phyloP scores from a whole-genome alignment of 805 yeast genomes.

The Jamesozyma hellenica region DNA sequence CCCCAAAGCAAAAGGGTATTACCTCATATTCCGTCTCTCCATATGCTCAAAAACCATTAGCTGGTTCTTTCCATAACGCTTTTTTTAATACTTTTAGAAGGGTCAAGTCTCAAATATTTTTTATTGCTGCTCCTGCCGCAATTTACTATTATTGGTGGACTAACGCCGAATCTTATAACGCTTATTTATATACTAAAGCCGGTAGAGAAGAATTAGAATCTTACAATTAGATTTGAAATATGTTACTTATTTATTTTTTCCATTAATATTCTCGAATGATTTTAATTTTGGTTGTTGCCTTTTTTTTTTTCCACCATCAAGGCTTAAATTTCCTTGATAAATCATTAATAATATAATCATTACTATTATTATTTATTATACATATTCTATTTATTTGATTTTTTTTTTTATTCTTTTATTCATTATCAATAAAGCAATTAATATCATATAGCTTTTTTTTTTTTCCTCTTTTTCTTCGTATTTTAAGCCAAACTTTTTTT shows the following conservation, averaged over 20 bases:
- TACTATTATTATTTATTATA: neutral
- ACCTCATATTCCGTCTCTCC: conserved; percentile 89
- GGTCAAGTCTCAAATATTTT: conserved; percentile 75
- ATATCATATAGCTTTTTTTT: no score
- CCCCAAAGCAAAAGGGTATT: conserved; percentile 78
- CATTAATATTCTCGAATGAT: neutral
- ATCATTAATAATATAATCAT: neutral
- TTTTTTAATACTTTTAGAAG: conserved; percentile 92
- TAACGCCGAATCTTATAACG: conserved; percentile 81
- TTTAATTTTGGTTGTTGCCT: neutral
- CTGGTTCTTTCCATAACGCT: conserved; percentile 76
- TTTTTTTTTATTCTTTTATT: neutral
- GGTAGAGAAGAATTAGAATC: conserved; percentile 86
- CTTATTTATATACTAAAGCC: conserved; percentile 90
- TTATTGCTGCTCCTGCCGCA: conserved; percentile 64
- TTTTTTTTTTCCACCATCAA: no score
- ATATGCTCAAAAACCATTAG: conserved; percentile 84
- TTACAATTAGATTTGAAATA: neutral
- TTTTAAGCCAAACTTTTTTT: conserved; percentile 1
- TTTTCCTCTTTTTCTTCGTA: no score
- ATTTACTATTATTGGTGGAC: conserved; percentile 83
- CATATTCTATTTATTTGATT: neutral
- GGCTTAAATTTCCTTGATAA: no score
- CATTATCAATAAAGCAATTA: no score
- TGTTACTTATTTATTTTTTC: neutral